Conservation (phyloP, 2,329 filamentous ascomycete species). For the Hypoxylon sp. region DNA sequence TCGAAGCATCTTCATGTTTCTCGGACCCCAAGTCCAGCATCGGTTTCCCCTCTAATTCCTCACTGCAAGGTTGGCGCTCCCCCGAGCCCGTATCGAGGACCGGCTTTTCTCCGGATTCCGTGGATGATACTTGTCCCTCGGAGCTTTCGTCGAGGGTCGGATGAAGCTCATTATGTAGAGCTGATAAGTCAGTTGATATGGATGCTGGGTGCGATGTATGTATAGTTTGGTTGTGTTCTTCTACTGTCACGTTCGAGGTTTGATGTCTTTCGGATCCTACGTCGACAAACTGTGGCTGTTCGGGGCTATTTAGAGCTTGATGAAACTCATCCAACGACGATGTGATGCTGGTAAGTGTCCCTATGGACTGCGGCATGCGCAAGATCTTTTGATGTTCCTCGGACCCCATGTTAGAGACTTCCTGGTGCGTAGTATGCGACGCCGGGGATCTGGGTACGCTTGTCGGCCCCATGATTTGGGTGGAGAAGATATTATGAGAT, state of each 20-base stretch:
- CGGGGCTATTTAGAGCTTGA: not conserved
- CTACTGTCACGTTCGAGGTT: not conserved
- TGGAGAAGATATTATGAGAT: constrained; percentile 1
- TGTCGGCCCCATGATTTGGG: not conserved
- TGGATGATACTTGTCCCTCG: not conserved
- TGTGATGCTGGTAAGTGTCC: not conserved
- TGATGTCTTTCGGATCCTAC: not conserved
- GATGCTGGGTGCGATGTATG: not conserved
- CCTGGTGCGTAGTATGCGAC: not conserved
- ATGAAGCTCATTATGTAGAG: not conserved
- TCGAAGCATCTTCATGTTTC: not conserved
- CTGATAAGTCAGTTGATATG: not conserved
- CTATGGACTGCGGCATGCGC: not conserved
- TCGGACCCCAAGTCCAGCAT: not conserved
- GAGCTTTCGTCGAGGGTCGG: not conserved
- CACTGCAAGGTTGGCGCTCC: not conserved
- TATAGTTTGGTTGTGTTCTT: not conserved
- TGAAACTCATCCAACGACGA: constrained; percentile 6
- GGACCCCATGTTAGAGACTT: not conserved
- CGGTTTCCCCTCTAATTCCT: not conserved
- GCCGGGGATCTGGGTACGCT: not conserved
- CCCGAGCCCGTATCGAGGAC: not conserved
- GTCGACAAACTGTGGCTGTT: not conserved
- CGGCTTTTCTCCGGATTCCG: not conserved
- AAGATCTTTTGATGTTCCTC: not conserved